Base-by-base conservation (phyloP, 2,329 filamentous ascomycete genomes). In the Cercospora sp. region DNA sequence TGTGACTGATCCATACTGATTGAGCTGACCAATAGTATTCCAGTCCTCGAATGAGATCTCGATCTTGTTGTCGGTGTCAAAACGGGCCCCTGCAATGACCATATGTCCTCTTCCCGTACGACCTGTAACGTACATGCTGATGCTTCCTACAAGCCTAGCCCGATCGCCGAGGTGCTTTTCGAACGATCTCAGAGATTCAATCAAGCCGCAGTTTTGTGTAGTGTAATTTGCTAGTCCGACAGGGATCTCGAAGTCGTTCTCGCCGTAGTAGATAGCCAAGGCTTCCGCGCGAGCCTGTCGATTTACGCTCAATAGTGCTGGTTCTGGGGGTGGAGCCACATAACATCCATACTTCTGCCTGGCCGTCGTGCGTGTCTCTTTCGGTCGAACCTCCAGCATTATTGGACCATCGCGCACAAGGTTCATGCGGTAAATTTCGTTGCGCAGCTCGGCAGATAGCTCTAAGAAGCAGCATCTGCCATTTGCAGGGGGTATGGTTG, bases 141-240 rank as follows among this genome's bases (percentile, higher is more conserved):
- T n/a, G 7, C 53, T 21, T 3, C 53, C 53, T 16, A 58, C 24
- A 21, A 58, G 53, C 24, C 18, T 32, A 18, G 30, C 53, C 24
- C 53, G 53, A 12, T 58, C 26, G 53, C 53, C 26, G 26, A 58
- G 53, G 26, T 58, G 53, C 30, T 58, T 58, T 21, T 58, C 53
- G 26, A 30, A 58, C 3, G 53, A 58, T 10, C 53, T n/a, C 16
- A 58, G 53, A 58, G 30, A n/a, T 58, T 58, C 13, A 16, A 34
- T 58, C 26, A n/a, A 13, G 26, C 53, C 53, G 26, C n/a, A 34
- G 6, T 16, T 10, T 12, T 16, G 26, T 10, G 18, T 10, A 21
- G 9, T 8, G 21, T 30, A 34, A 18, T 58, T n/a, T 16, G 13
- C 13, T n/a, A 24, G 26, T 58, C 26, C 30, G n/a, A 34, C 21